Evolutionary conservation across 495 filamentous ascomycete genomes (phyloP).

Genomic region (Pseudevernia furfuracea): DNA sequence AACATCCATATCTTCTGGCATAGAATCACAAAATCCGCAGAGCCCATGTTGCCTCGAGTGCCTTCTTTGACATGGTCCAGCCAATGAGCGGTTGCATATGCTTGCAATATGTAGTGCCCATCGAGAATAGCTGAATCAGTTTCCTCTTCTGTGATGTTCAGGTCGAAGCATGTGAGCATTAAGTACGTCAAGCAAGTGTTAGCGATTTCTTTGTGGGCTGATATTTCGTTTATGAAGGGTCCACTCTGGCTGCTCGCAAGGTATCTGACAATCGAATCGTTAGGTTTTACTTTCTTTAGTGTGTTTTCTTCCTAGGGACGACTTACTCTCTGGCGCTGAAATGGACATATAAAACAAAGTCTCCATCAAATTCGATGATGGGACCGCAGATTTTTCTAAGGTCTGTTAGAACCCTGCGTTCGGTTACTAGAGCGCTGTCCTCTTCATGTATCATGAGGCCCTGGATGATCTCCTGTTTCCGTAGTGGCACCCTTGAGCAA

Average conservation of each 20-base stretch:
- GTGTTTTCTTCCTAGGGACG: background rate
- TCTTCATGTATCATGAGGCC: conserved; percentile 4
- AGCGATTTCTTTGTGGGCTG: conserved; percentile 3
- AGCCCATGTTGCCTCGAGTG: background rate
- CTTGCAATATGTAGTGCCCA: conserved; percentile 8
- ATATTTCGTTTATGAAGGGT: conserved; percentile 4
- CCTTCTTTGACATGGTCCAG: conserved; percentile 9
- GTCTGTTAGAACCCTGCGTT: background rate
- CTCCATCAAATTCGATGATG: conserved; percentile 10
- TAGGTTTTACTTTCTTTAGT: background rate
- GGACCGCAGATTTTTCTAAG: conserved; percentile 3
- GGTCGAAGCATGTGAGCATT: conserved; percentile 13
- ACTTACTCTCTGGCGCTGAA: conserved; percentile 13
- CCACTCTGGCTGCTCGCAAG: conserved; percentile 3
- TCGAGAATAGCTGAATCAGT: background rate
- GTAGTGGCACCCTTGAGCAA: background rate
- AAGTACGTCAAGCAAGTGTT: conserved; percentile 11
- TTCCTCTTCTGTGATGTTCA: background rate
- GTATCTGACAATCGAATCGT: background rate
- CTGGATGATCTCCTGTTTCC: conserved; percentile 7
- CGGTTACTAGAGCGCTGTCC: conserved; percentile 1
- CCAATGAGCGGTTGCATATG: conserved; percentile 13
- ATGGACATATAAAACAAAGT: conserved; percentile 5
- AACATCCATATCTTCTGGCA: conserved; percentile 5
- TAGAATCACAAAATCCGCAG: background rate